These are phyloP conservation scores for Coemansia sp. DNA, from an alignment of 192 early-diverging fungal species.

Conservation along the genomic window DNA sequence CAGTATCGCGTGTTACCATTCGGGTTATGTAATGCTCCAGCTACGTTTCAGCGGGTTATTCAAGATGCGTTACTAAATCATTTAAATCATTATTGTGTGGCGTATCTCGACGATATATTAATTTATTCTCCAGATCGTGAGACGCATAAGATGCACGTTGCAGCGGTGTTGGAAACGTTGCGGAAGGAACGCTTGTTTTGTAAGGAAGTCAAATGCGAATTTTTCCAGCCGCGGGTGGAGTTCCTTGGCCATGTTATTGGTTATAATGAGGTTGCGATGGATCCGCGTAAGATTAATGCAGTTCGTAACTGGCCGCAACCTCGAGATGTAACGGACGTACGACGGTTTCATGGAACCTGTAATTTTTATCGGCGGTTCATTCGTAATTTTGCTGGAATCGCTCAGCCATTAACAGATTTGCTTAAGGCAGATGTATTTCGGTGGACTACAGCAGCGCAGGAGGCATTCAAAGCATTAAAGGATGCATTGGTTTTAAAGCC, in stretches of 20 bases:
- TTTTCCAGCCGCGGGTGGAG: constrained; percentile 6
- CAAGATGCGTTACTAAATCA: neutral
- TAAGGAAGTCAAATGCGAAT: neutral
- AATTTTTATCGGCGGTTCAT: too few relatives aligned
- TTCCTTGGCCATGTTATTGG: constrained; percentile 8
- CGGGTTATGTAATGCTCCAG: neutral
- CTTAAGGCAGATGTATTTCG: neutral
- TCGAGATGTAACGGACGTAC: neutral
- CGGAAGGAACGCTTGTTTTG: neutral
- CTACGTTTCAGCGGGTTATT: neutral
- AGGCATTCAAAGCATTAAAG: constrained; percentile 6
- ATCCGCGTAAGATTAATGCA: neutral
- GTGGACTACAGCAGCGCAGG: constrained; percentile 1
- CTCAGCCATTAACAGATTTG: too few relatives aligned
- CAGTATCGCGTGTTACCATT: neutral
- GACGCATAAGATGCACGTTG: neutral
- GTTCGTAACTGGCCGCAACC: neutral
- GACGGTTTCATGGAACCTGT: neutral
- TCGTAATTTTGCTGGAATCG: too few relatives aligned
- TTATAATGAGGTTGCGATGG: neutral
- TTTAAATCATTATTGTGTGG: neutral
- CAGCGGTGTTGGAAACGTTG: neutral
- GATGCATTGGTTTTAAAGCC: constrained; percentile 1
- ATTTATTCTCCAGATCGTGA: neutral
- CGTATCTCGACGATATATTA: constrained; percentile 5